phyloP scores from a whole-genome alignment of 1,139 yeast genomes.

The Lodderomyces jiufengensis region DNA sequence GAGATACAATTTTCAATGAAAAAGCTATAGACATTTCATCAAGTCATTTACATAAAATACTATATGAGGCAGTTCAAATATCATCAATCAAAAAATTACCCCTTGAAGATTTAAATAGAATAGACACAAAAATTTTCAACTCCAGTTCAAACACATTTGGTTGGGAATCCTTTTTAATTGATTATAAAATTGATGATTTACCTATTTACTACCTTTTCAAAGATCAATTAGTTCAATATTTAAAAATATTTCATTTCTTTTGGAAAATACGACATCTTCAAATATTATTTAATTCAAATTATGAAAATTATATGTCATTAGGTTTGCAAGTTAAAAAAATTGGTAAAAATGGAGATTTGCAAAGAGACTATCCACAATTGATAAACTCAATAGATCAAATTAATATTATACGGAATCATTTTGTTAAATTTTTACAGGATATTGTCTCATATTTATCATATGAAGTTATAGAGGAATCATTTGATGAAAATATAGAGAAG shows the following conservation, averaged over 20 bases:
- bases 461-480: constrained; percentile 49
- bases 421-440: constrained; percentile 43
- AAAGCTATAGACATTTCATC: constrained; percentile 64
- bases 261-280: constrained; percentile 74
- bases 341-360: constrained; percentile 2
- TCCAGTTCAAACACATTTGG: constrained; percentile 61
- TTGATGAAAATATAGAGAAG: constrained; percentile 19
- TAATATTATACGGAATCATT: constrained; percentile 36
- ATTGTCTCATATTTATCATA: constrained; percentile 42
- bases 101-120: constrained; percentile 26
- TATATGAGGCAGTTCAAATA: constrained; percentile 62
- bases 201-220: constrained; percentile 37
- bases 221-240: constrained; percentile 42
- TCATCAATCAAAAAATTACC: constrained; percentile 55
- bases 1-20: constrained; percentile 51
- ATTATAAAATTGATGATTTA: constrained; percentile 60
- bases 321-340: constrained; percentile 15
- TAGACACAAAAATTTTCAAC: constrained; percentile 82
- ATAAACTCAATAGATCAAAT: constrained; percentile 12
- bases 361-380: not conserved
- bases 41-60: constrained; percentile 59
- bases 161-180: constrained; percentile 93
- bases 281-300: constrained; percentile 44
- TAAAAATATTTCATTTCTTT: constrained; percentile 78
- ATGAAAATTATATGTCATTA: constrained; percentile 14